Base-by-base conservation (phyloP, 2,329 filamentous ascomycete species). In the Penicillium olsonii region DNA sequence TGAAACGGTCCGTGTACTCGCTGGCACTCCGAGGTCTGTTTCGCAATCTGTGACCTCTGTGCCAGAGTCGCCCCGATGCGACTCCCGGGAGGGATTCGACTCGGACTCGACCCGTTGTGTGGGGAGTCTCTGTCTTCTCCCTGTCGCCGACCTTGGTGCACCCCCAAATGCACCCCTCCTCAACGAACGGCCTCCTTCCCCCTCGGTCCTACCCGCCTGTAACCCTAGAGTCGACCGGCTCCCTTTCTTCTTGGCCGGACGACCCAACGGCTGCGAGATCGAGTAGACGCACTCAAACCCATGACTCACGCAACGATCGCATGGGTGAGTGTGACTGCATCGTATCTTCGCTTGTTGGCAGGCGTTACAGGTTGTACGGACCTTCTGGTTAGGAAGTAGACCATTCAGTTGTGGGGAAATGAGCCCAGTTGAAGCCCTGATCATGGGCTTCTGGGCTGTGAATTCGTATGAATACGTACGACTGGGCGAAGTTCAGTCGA, bases 321-420 rank as follows among this genome's bases (percentile, higher is more conserved):
- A 70, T 2, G 66, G 63, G 7, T 66, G 66, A 18, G 68, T 44
- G 50, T 70, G 68, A 19, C 68, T 67, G 57, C 68, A 70, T 7
- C 68, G 63, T 14, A 70, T 70, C 33, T 70, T 70, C 9, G 68
- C 68, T 45, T 69, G 66, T 38, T 70, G 68, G 19, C 68, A 70
- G n/a, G 68, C 66, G 47, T 70, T 70, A 56, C 68, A 70, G 7
- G 68, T 70, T 5, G 67, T 68, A 38, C 68, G 65, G 17, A 69
- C 59, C 38, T 70, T 70, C 33, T 68, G 65, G 24, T 66, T 69
- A 20, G 64, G 66, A 14, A 65, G 65, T 1, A 68, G 54, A 14
- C 40, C 50, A 39, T 43, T 44, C 2, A 39, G 37, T 39, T 31
- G 33, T 9, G 19, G 18, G n/a, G 39, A 37, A 10, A 20, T 26